Conservation (phyloP, 2,329 filamentous ascomycete species). For the Cladosporium velox region DNA sequence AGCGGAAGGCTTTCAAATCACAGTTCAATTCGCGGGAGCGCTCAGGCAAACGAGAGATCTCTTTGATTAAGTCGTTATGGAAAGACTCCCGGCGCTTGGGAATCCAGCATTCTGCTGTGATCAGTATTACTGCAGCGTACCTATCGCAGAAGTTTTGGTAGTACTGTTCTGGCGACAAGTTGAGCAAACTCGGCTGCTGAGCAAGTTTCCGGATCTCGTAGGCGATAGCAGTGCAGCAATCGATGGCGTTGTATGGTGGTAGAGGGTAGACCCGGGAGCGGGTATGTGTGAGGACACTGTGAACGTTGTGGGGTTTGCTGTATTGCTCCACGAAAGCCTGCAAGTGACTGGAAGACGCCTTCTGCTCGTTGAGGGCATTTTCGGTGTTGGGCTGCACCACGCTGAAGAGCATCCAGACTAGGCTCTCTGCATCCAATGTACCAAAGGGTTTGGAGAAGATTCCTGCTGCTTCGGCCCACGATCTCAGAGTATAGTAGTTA, state of each 20-base stretch:
- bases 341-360: not conserved
- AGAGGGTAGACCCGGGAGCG: not conserved
- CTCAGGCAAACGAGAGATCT: not conserved
- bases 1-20: not conserved
- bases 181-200: not conserved
- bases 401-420: conserved; percentile 12
- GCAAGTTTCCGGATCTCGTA: not conserved
- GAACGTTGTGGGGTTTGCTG: not conserved
- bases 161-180: not conserved
- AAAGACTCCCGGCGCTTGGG: conserved; percentile 10
- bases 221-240: not conserved
- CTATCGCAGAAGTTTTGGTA: not conserved
- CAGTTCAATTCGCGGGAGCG: not conserved
- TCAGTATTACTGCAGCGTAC: not conserved
- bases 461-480: conserved; percentile 17
- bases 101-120: conserved; percentile 17
- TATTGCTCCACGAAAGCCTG: not conserved
- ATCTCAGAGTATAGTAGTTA: conserved; percentile 6
- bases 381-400: too few species aligned
- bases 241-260: not conserved
- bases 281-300: not conserved
- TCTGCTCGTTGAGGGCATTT: not conserved
- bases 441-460: conserved; percentile 12
- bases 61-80: not conserved
- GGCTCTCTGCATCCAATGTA: conserved; percentile 1